A percentile compares a stretch with the other conserved stretches of the same genome.
These are phyloP conservation scores for Alternaria hordeiaustralica DNA, from an alignment of 2,329 filamentous ascomycete genomes.

Conservation along the genomic window DNA sequence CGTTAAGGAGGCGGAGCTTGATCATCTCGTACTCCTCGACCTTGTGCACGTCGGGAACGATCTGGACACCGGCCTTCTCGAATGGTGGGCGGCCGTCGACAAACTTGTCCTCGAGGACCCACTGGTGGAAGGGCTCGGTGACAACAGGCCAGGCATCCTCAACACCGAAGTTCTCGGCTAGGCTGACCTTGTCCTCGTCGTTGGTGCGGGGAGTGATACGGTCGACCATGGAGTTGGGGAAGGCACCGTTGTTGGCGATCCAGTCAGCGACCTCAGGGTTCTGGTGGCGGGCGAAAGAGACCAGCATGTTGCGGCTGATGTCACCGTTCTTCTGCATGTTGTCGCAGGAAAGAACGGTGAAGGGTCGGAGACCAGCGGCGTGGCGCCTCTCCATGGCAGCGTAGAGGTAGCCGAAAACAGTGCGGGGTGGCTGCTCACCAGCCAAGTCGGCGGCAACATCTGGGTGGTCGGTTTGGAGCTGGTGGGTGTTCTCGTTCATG, in stretches of 20 bases:
- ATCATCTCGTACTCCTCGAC: conserved; percentile 39
- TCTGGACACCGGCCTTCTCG: conserved; percentile 40
- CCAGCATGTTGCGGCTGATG: conserved; percentile 36
- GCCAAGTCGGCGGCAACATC: conserved; percentile 34
- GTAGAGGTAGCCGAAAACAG: conserved; percentile 37
- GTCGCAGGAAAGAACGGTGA: conserved; percentile 40
- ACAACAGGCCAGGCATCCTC: conserved; percentile 38
- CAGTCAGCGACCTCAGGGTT: conserved; percentile 33
- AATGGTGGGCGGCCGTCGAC: conserved; percentile 36
- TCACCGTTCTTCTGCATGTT: conserved; percentile 42
- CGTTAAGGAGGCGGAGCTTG: conserved; percentile 38
- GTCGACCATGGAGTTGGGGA: conserved; percentile 42
- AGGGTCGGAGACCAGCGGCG: conserved; percentile 33
- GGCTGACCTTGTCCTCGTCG: conserved; percentile 27
- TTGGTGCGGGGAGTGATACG: conserved; percentile 37
- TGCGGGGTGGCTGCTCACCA: conserved; percentile 30
- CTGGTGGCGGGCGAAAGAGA: conserved; percentile 30
- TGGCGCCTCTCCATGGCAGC: conserved; percentile 32
- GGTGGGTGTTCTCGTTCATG: conserved; percentile 39
- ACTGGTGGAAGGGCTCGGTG: conserved; percentile 39
- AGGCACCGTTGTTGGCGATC: conserved; percentile 36
- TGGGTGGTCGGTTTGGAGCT: conserved; percentile 33
- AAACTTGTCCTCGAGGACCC: conserved; percentile 41
- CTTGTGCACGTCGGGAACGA: conserved; percentile 33
- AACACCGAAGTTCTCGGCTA: conserved; percentile 32